Base-by-base conservation (phyloP, 805 yeast genomes). In the Yarrowia phangngaensis region DNA sequence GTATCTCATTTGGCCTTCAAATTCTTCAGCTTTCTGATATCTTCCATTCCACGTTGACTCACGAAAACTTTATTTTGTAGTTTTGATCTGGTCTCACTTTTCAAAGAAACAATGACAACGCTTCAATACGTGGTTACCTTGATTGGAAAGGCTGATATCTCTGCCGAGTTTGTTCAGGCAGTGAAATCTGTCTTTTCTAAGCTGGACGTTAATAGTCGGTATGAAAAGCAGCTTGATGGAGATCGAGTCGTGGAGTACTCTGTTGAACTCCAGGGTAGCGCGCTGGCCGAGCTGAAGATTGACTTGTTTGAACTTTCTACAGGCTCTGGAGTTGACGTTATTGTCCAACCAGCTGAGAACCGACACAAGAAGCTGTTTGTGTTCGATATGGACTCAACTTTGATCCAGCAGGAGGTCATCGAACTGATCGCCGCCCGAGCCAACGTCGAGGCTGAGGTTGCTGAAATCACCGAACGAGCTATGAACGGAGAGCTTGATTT, bases 401-500 rank as follows among this genome's bases (percentile, higher is more conserved):
- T 92, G 61, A 92, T 92, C 55, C 81, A 84, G 63, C 97, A 92
- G 66, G 99, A 92, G 67, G 97, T 92, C 29, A 92, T 92, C 57
- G 99, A 92, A 62, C 66, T 92, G 61, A 90, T 92, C 56, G 98
- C 98, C 2, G 87, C 87, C 0, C 82, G 85, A 58, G 97, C 96
- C n/a, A 74, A 76, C 56, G 95, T 92, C 24, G 96, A 92, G 60
- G 79, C 74, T 5, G 72, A 86, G 63, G 98, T 92, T 6, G 84
- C 90, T 4, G 83, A 74, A 22, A 89, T 92, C 58, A 92, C 99
- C 2, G 86, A 83, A 29, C 73, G 86, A 19, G 97, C 98, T 15
- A 92, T 92, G 99, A 89, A 90, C 58, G 97, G 97, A 20, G 95
- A 90, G 61, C 70, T 92, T 14, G 97, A 92, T 63, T 92, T 92